Evolutionary conservation across 1,139 yeast genomes (phyloP).

Genomic region (Diutina pseudorugosa): DNA sequence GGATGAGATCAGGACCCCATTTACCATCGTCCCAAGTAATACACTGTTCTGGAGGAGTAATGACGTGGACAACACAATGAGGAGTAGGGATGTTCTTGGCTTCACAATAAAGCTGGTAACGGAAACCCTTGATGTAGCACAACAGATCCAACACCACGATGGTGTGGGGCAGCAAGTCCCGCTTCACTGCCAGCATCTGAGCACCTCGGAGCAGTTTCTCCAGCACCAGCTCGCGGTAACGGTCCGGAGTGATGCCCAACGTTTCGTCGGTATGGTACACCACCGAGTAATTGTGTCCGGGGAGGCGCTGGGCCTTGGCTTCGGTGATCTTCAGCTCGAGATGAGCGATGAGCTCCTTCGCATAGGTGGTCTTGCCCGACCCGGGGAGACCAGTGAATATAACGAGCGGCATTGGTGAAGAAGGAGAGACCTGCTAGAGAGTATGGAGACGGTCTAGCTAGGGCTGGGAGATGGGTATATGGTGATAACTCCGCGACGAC

Average conservation of each 20-base stretch:
- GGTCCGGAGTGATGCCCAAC: conserved; percentile 57
- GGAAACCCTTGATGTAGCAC: conserved; percentile 87
- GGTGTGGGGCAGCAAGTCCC: conserved; percentile 56
- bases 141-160: conserved; percentile 78
- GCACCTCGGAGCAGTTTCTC: conserved; percentile 79
- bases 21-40: conserved; percentile 54
- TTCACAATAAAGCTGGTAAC: conserved; percentile 90
- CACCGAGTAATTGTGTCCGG: conserved; percentile 46
- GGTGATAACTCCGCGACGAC: no score
- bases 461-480: no score
- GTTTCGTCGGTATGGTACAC: conserved; percentile 67
- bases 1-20: conserved; percentile 63
- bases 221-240: conserved; percentile 53
- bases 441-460: no score
- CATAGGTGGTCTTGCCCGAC: conserved; percentile 75
- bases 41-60: conserved; percentile 54
- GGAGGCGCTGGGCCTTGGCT: conserved; percentile 22
- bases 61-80: conserved; percentile 70
- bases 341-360: conserved; percentile 35
- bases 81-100: conserved; percentile 78
- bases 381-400: conserved; percentile 77
- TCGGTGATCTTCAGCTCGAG: conserved; percentile 36
- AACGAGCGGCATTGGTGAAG: conserved; percentile 60
- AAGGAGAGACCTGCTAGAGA: neutral
- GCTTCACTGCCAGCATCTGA: conserved; percentile 80